A percentile compares a stretch with the other conserved stretches of the same genome.
Conservation (phyloP, 495 filamentous ascomycete genomes). For the Filosporella fistucella region DNA sequence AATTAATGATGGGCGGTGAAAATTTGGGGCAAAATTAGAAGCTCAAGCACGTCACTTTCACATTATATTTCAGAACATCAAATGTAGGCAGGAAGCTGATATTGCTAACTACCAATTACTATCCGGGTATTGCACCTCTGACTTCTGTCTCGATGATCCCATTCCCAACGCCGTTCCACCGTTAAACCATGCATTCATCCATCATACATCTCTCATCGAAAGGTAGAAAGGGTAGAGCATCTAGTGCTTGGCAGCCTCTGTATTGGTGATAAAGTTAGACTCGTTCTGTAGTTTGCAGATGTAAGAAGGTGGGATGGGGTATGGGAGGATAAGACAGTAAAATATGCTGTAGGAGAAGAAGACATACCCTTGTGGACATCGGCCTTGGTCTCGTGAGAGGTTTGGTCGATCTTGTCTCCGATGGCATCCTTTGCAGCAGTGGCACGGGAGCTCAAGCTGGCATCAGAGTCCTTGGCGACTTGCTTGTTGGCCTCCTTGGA, state of each 20-base stretch:
- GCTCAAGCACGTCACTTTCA: no score
- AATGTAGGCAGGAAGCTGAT: not conserved
- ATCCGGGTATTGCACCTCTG: not conserved
- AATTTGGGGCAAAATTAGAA: no score
- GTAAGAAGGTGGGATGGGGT: not conserved
- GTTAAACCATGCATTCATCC: not conserved
- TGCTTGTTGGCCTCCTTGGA: conserved; percentile 66
- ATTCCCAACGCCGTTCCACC: not conserved
- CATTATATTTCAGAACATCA: no score
- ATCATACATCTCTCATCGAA: not conserved
- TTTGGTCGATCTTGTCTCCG: conserved; percentile 53
- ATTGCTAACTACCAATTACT: conserved; percentile 1
- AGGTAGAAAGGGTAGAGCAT: conserved; percentile 5
- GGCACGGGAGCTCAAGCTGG: conserved; percentile 42
- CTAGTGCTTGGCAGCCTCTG: conserved; percentile 49
- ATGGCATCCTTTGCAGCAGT: conserved; percentile 51
- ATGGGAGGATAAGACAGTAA: no score
- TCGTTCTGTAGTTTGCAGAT: not conserved
- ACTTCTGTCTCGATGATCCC: not conserved
- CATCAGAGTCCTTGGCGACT: conserved; percentile 55
- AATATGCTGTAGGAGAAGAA: not conserved
- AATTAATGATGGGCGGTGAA: no score
- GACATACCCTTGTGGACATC: conserved; percentile 47
- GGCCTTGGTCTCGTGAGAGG: conserved; percentile 46
- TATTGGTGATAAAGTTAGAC: no score